Evolutionary conservation across 148 eudicot species (phyloP), one percentile per base, ranked within the genome.

Genomic region (Dysphania ambrosioides): DNA sequence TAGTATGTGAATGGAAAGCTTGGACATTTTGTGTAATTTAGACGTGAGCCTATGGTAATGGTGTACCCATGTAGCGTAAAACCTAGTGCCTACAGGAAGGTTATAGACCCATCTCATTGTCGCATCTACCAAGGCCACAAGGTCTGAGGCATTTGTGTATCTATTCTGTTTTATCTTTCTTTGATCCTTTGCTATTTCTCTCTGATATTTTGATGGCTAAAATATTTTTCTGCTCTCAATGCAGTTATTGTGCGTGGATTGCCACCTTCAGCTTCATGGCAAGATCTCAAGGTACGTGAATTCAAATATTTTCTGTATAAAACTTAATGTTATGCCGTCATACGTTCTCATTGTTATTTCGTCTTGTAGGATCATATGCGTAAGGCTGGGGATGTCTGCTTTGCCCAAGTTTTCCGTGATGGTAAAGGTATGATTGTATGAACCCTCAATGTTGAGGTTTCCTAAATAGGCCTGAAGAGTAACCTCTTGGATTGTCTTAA

Each of bases 381-480:
- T 11, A 79, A 81, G 71, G 87, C 87, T 73, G 87, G 87, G 47
- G 87, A 84, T 76, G 87, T 84, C 31, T 84, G 84, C 75, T 84
- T 81, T 82, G 76, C 81, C 1, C 80, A 84, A 64, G 87, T 84
- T 70, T 84, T 75, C 56, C 84, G 83, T 40, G 85, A 81, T 77
- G 79, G 87, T 58, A 79, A 77, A 57, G 85, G 87, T 84, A 81
- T 61, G 77, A 18, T 63, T 61, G 12, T 47, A 31, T 47, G 21
- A 32, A 0, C 13, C 21, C 19, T 74, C 6, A 4, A 18, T 64
- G 68, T 51, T 42, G 27, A 40, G 29, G 24, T 31, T 30, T 24
- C 41, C 18, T 31, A 10, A 5, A 8, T n/a, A n/a, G n/a, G 10
- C 51, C 76, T 62, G 11, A 41, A 41, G n/a, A n/a, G n/a, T n/a